phyloP scores from a whole-genome alignment of 2,329 filamentous ascomycete species.

The Reticulascus tulasneorum region DNA sequence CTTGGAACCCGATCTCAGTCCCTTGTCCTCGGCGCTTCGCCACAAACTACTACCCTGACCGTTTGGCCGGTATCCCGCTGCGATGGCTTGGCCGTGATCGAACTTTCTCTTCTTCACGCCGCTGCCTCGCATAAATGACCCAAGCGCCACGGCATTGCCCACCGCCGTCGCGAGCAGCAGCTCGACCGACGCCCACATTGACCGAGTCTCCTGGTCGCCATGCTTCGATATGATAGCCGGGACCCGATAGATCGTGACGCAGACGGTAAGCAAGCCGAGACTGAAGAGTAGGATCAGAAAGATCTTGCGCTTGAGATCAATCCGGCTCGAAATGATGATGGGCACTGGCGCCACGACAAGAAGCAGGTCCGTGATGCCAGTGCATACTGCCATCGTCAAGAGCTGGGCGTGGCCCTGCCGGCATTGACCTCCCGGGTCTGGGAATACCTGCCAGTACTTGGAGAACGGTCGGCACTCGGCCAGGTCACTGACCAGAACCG shows the following conservation, averaged over 20 bases:
- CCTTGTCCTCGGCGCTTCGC: too few species aligned
- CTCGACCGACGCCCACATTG: slow-evolving; percentile 83
- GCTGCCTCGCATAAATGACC: slow-evolving; percentile 85
- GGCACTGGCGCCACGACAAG: slow-evolving; percentile 86
- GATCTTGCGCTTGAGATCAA: slow-evolving; percentile 72
- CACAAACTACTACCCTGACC: too few species aligned
- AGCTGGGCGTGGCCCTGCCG: slow-evolving; percentile 83
- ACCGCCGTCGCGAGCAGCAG: slow-evolving; percentile 82
- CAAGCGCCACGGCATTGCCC: slow-evolving; percentile 83
- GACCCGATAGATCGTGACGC: slow-evolving; percentile 76
- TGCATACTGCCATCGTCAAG: slow-evolving; percentile 79
- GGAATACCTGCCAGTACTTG: slow-evolving; percentile 74
- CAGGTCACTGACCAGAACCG: slow-evolving; percentile 74
- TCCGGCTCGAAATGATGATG: slow-evolving; percentile 74
- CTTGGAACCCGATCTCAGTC: too few species aligned
- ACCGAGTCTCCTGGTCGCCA: slow-evolving; percentile 81
- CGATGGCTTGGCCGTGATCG: too few species aligned
- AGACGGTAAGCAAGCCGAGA: slow-evolving; percentile 72
- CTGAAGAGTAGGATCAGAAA: slow-evolving; percentile 78
- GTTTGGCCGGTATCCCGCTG: too few species aligned
- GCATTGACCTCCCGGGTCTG: slow-evolving; percentile 80
- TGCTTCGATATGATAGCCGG: slow-evolving; percentile 66
- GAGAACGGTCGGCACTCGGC: slow-evolving; percentile 74
- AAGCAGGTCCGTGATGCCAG: slow-evolving; percentile 82
- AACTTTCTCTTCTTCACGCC: slow-evolving; percentile 87